phyloP scores from a whole-genome alignment of 1,139 yeast genomes.

The Diutina pseudorugosa region DNA sequence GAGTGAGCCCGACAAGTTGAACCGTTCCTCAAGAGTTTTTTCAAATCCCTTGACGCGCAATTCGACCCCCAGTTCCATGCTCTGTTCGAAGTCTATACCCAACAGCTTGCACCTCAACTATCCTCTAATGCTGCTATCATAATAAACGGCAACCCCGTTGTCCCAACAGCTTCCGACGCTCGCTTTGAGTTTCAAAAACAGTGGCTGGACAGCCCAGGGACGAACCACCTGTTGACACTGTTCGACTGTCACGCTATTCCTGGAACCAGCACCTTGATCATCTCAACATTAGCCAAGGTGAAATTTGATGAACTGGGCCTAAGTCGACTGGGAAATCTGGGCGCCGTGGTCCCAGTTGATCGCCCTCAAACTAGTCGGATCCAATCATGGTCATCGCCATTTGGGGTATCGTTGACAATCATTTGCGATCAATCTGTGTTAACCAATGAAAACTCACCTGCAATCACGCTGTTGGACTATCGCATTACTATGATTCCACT shows the following conservation, averaged over 20 bases:
- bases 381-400: slow-evolving; percentile 28
- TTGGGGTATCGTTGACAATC: slow-evolving; percentile 48
- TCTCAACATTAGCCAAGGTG: slow-evolving; percentile 51
- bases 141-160: slow-evolving; percentile 53
- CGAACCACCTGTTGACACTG: slow-evolving; percentile 52
- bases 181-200: slow-evolving; percentile 48
- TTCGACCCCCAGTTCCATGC: slow-evolving; percentile 17
- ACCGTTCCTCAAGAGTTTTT: slow-evolving; percentile 28
- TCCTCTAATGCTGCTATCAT: slow-evolving; percentile 39
- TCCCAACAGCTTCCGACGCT: slow-evolving; percentile 25
- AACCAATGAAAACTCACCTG: slow-evolving; percentile 26
- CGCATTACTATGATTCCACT: slow-evolving; percentile 54
- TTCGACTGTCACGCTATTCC: slow-evolving; percentile 65
- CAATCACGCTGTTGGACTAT: slow-evolving; percentile 50
- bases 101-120: slow-evolving; percentile 36
- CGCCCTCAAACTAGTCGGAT: slow-evolving; percentile 8
- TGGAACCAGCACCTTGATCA: slow-evolving; percentile 44
- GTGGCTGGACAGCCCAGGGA: slow-evolving; percentile 50
- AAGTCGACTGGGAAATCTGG: slow-evolving; percentile 48
- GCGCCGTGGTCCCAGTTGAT: slow-evolving; percentile 24
- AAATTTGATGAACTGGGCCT: slow-evolving; percentile 65
- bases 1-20: slow-evolving; percentile 31
- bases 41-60: slow-evolving; percentile 27
- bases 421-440: slow-evolving; percentile 47
- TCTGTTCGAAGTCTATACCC: slow-evolving; percentile 37